Base-by-base conservation (phyloP, 2,329 filamentous ascomycete species). In the Septoria petroselini region DNA sequence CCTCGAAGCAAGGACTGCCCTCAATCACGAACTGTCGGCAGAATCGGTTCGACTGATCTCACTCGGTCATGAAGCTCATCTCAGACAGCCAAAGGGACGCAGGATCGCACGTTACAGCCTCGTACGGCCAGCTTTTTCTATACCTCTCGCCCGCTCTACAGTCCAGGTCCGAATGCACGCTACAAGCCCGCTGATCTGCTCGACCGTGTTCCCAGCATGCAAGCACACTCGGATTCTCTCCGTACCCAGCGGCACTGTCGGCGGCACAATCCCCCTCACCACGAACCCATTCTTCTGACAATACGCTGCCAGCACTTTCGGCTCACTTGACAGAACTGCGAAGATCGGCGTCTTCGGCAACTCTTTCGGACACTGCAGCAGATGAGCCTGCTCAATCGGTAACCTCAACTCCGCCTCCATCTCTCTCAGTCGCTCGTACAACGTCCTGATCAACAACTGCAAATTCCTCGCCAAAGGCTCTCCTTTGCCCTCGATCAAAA, bases 141-240 rank as follows among this genome's bases (percentile, higher is more conserved):
- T 7, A 35, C 53, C 53, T 17, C 39, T 29, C 17, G 48, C 43
- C 55, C 51, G 46, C 43, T 45, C 30, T 42, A 38, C 39, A 7
- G 74, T 64, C 82, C 82, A 84, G 1, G 62, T 55, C 39, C 70
- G 68, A 7, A 84, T 73, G 0, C 68, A 71, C 6, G 54, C 62
- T 0, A 78, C 71, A 17, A 87, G 63, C 0, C 70, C 73, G 4
- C 82, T 73, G 0, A 86, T 72, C 50, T 88, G 74, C 3, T 71
- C 68, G 5, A 69, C 52, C 0, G 79, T 83, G 54, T 88, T 88
- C 0, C 77, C 80, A 0, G 83, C 81, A 66, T 88, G 85, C 2
- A 88, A 64, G 64, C 84, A 87, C 0, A 88, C 72, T 7, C 85
- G 71, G 0, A 88, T 78, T 8, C 85, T 71, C 62, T 86, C 82